Evolutionary conservation across 176 grass and related monocot species (phyloP).

Genomic region (Oryza punctata): DNA sequence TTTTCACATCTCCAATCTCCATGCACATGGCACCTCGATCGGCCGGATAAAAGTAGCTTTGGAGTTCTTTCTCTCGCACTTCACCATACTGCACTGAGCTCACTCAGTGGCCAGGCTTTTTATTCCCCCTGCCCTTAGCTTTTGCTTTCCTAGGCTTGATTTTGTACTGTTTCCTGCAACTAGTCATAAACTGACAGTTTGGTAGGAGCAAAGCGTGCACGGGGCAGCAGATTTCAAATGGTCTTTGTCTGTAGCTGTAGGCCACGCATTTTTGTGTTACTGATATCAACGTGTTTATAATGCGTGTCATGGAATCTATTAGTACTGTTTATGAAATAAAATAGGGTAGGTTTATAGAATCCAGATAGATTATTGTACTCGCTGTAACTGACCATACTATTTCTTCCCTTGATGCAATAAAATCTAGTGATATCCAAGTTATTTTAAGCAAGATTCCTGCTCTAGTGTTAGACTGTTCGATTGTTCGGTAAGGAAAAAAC

Average conservation of each 20-base stretch:
- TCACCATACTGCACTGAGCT: neutral
- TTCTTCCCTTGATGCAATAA: neutral
- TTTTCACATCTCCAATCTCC: slow-evolving; percentile 25
- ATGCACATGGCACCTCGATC: slow-evolving; percentile 35
- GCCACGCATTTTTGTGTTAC: neutral
- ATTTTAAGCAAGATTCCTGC: neutral
- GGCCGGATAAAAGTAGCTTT: slow-evolving; percentile 48
- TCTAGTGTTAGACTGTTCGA: neutral
- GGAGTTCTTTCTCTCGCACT: slow-evolving; percentile 4
- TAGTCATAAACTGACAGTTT: slow-evolving; percentile 5
- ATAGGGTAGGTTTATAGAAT: neutral
- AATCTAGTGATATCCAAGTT: neutral
- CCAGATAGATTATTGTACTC: neutral
- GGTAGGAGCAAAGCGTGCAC: neutral
- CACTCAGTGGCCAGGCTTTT: slow-evolving; percentile 19
- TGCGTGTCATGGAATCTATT: slow-evolving; percentile 10
- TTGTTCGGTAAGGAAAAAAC: neutral
- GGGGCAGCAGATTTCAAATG: slow-evolving; percentile 22
- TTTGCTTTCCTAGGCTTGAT: neutral
- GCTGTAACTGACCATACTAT: neutral
- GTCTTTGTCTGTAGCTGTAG: neutral
- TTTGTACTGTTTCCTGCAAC: neutral
- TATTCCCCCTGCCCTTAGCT: slow-evolving; percentile 12
- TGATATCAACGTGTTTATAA: slow-evolving; percentile 25
- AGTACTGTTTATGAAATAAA: neutral